phyloP scores from a whole-genome alignment of 352 stramenopile genomes.

The Globisporangium rhizosaccharum region DNA sequence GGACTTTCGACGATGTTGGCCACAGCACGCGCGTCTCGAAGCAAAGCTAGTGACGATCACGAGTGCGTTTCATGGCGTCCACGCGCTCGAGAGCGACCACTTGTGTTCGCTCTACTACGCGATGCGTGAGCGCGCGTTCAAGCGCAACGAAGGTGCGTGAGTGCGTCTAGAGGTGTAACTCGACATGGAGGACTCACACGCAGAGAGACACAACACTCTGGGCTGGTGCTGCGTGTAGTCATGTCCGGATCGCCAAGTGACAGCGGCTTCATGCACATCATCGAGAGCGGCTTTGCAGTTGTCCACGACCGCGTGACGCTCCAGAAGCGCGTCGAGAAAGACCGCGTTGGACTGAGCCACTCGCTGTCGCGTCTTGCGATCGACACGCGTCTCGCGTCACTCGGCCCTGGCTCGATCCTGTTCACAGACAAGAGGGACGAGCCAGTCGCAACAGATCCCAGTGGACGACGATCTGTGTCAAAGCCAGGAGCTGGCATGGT shows the following conservation, averaged over 20 bases:
- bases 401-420: slow-evolving; percentile 30
- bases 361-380: slow-evolving; percentile 22
- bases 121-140: slow-evolving; percentile 24
- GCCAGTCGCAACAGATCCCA: not conserved
- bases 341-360: not conserved
- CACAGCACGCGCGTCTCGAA: slow-evolving; percentile 18
- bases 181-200: too few species aligned
- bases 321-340: slow-evolving; percentile 17
- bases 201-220: too few species aligned
- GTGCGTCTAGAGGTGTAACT: not conserved
- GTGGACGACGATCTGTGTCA: too few species aligned
- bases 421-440: slow-evolving; percentile 20
- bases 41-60: slow-evolving; percentile 29
- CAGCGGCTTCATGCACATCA: slow-evolving; percentile 25
- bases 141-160: slow-evolving; percentile 30
- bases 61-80: slow-evolving; percentile 22
- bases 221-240: slow-evolving; percentile 16
- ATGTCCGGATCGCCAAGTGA: slow-evolving; percentile 23
- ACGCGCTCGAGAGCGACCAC: slow-evolving; percentile 31
- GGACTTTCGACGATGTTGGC: slow-evolving; percentile 31
- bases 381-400: slow-evolving; percentile 32
- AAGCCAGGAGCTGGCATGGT: not conserved
- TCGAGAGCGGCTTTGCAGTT: slow-evolving; percentile 34
- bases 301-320: slow-evolving; percentile 38
- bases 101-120: slow-evolving; percentile 44